These are phyloP conservation scores for Saccharum spontaneum DNA, from an alignment of 176 grass and related monocot species.

Conservation along the genomic window DNA sequence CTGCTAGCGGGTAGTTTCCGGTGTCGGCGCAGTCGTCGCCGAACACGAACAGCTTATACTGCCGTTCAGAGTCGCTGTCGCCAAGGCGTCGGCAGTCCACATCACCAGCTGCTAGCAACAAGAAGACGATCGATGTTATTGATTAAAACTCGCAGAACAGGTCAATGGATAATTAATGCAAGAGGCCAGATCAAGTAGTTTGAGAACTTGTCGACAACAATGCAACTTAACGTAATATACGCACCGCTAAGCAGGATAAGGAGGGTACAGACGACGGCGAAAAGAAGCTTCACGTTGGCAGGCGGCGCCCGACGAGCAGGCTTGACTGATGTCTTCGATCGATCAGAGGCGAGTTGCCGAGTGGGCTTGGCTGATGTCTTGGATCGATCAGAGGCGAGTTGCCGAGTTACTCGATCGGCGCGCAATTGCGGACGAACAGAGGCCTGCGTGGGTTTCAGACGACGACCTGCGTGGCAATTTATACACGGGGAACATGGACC, in stretches of 20 bases:
- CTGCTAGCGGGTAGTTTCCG: slow-evolving; percentile 20
- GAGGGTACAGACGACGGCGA: not conserved
- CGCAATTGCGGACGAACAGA: not conserved
- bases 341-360: no score
- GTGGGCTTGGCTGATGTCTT: not conserved
- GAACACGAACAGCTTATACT: slow-evolving; percentile 45
- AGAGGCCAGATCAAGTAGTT: not conserved
- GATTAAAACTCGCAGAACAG: not conserved
- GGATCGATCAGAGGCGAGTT: not conserved
- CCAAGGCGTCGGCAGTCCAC: slow-evolving; percentile 7
- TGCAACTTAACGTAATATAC: not conserved
- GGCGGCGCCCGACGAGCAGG: not conserved
- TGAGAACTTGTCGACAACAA: not conserved
- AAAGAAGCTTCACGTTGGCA: not conserved
- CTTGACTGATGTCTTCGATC: no score
- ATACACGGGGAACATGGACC: not conserved
- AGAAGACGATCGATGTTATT: no score
- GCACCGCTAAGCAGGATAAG: not conserved
- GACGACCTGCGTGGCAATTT: not conserved
- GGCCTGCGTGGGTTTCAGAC: not conserved
- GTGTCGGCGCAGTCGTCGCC: slow-evolving; percentile 40
- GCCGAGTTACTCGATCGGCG: not conserved
- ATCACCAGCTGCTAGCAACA: not conserved
- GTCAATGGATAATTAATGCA: not conserved
- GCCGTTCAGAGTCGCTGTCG: not conserved